These are phyloP conservation scores for Pseudovirgaria hyperparasitica DNA, from an alignment of 2,329 filamentous ascomycete species.

Conservation along the genomic window DNA sequence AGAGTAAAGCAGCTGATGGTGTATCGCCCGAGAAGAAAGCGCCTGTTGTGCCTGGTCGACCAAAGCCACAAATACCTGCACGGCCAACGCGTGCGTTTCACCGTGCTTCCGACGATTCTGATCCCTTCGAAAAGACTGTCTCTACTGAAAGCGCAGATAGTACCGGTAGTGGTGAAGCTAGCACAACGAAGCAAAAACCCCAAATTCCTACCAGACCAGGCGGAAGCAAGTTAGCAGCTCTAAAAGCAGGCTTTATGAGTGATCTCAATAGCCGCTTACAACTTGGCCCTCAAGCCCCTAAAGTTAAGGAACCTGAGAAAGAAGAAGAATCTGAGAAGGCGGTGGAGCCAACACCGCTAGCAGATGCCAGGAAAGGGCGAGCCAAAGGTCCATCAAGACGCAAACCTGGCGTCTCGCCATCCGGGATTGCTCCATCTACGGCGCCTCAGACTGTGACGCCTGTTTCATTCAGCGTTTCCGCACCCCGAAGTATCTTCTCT, in stretches of 20 bases:
- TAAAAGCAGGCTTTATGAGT: conserved; percentile 85
- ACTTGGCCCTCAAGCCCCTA: conserved; percentile 68
- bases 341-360: conserved; percentile 63
- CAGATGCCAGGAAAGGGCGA: conserved; percentile 79
- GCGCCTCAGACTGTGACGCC: conserved; percentile 24
- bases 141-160: conserved; percentile 25
- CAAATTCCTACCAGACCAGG: conserved; percentile 65
- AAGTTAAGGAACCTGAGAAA: conserved; percentile 58
- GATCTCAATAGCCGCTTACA: conserved; percentile 84
- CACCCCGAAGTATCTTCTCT: conserved; percentile 19
- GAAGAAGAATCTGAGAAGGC: conserved; percentile 36
- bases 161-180: conserved; percentile 17
- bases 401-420: conserved; percentile 49
- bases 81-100: conserved; percentile 41
- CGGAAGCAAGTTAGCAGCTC: conserved; percentile 76
- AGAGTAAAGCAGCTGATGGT: conserved; percentile 14
- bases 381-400: conserved; percentile 78
- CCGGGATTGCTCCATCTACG: conserved; percentile 23
- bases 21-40: conserved; percentile 37
- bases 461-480: no score
- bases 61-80: conserved; percentile 51
- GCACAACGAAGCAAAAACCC: conserved; percentile 61
- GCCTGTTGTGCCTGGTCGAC: conserved; percentile 42
- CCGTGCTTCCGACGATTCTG: conserved; percentile 17
- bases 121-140: conserved; percentile 20